Evolutionary conservation across 192 early-diverging fungal species (phyloP).

Genomic region (Cetraspora pellucida): DNA sequence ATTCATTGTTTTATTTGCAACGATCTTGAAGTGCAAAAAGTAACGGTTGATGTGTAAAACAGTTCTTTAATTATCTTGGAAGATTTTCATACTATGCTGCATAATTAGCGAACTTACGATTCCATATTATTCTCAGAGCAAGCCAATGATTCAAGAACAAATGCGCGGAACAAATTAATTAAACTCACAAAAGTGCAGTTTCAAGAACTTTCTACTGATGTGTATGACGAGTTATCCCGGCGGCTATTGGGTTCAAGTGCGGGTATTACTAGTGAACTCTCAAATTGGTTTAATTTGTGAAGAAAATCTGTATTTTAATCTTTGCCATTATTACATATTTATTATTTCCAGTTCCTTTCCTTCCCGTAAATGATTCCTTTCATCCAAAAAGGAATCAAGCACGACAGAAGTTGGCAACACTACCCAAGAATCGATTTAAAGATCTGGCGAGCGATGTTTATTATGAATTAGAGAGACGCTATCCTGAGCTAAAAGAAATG

Average conservation of each 20-base stretch:
- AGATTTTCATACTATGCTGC: not conserved
- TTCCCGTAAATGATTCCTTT: constrained; percentile 82
- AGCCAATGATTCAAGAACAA: constrained; percentile 46
- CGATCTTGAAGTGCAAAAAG: not conserved
- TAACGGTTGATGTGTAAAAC: not conserved
- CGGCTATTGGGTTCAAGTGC: constrained; percentile 57
- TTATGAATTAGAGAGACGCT: constrained; percentile 69
- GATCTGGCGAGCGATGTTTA: constrained; percentile 92
- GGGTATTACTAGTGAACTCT: constrained; percentile 46
- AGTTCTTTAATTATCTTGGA: not conserved
- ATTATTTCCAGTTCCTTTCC: constrained; percentile 65
- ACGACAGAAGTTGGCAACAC: constrained; percentile 92
- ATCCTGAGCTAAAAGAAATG: constrained; percentile 52
- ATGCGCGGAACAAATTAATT: constrained; percentile 75
- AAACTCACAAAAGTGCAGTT: constrained; percentile 82
- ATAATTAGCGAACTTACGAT: not conserved
- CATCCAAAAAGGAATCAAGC: constrained; percentile 97
- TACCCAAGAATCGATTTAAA: constrained; percentile 83
- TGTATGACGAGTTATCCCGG: constrained; percentile 91
- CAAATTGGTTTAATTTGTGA: not conserved
- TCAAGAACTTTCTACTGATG: constrained; percentile 92
- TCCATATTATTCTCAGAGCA: constrained; percentile 40
- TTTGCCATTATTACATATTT: not conserved
- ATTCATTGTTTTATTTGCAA: not conserved
- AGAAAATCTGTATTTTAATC: not conserved